phyloP scores from a whole-genome alignment of 2,329 filamentous ascomycete species.

The Talaromyces sp. region DNA sequence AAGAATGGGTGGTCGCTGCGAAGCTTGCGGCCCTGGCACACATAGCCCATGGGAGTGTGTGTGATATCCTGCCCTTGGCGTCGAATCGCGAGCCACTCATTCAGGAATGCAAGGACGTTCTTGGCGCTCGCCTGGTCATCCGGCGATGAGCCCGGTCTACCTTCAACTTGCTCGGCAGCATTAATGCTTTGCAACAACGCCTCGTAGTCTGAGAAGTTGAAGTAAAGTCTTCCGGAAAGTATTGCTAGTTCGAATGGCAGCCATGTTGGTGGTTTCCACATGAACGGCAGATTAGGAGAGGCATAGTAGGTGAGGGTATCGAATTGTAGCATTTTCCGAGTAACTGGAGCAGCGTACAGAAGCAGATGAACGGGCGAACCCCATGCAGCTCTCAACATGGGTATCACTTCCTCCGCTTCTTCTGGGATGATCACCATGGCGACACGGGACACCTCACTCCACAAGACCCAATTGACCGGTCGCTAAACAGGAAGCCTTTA shows the following conservation, averaged over 20 bases:
- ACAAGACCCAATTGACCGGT: constrained; percentile 59
- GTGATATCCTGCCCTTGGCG: constrained; percentile 36
- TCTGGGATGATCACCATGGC: constrained; percentile 61
- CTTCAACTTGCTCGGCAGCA: background rate
- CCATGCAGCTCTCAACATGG: background rate
- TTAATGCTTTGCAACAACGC: constrained; percentile 14
- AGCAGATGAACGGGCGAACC: constrained; percentile 45
- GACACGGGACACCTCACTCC: constrained; percentile 16
- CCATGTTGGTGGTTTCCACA: constrained; percentile 50
- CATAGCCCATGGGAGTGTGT: constrained; percentile 36
- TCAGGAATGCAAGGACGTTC: constrained; percentile 28
- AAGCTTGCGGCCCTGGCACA: constrained; percentile 31
- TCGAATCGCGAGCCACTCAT: constrained; percentile 34
- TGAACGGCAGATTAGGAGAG: constrained; percentile 46
- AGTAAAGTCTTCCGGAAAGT: constrained; percentile 59
- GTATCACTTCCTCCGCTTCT: constrained; percentile 58
- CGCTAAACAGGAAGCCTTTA: constrained; percentile 26
- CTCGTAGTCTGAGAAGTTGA: constrained; percentile 28
- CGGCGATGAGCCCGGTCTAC: background rate
- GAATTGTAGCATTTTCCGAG: constrained; percentile 59
- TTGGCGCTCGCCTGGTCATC: background rate
- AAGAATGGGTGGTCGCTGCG: constrained; percentile 31
- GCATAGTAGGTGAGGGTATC: constrained; percentile 53
- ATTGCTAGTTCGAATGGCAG: constrained; percentile 57
- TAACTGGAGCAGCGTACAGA: constrained; percentile 59